A percentile compares a stretch with the other conserved stretches of the same genome.
These are phyloP conservation scores for Chaetomium cochliodes DNA, from an alignment of 495 filamentous ascomycete genomes.

Conservation along the genomic window DNA sequence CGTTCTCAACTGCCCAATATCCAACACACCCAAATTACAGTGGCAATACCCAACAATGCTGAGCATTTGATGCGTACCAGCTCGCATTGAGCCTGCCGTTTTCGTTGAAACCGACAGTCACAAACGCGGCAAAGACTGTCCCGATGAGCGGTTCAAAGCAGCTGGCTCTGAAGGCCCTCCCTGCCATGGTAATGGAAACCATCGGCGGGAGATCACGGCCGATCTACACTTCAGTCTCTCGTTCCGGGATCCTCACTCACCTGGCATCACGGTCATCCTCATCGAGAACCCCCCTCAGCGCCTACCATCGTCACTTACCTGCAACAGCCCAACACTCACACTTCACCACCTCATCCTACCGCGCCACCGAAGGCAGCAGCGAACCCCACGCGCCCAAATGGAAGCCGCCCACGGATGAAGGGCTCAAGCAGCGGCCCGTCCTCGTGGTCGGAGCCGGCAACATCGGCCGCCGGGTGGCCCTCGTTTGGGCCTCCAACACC, in stretches of 20 bases:
- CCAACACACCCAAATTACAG: neutral
- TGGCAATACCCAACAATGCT: neutral
- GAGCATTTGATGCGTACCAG: neutral
- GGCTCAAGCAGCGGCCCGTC: constrained; percentile 38
- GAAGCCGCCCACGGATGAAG: constrained; percentile 30
- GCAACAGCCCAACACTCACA: neutral
- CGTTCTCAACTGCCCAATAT: neutral
- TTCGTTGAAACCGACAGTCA: neutral
- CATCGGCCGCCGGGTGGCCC: constrained; percentile 38
- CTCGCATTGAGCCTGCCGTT: neutral
- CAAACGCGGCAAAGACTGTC: neutral
- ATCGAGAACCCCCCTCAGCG: neutral
- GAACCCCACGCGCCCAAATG: constrained; percentile 20
- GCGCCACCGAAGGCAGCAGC: neutral
- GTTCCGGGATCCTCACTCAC: no score
- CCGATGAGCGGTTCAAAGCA: neutral
- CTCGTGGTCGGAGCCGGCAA: constrained; percentile 42
- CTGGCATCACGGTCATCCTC: neutral
- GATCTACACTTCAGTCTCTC: neutral
- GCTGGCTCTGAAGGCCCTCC: neutral
- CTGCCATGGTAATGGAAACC: neutral
- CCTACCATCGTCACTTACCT: neutral
- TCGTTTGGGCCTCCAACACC: constrained; percentile 40
- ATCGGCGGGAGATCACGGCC: neutral
- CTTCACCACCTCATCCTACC: constrained; percentile 7